Conservation (phyloP, 2,329 filamentous ascomycete genomes). For the Cladosporium sp. region DNA sequence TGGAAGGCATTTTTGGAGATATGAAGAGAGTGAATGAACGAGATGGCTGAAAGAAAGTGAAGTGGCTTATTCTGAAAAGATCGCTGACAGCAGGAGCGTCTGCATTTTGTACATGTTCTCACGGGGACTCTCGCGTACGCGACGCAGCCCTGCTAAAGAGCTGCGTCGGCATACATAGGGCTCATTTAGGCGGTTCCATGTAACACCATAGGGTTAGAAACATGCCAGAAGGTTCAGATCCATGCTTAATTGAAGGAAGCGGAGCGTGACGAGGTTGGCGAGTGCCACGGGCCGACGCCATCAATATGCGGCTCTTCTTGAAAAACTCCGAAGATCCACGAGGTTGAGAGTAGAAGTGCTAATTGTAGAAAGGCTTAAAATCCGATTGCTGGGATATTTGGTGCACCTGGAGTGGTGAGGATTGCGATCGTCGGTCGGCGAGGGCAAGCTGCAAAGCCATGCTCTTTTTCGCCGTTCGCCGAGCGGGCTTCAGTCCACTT, state of each 20-base stretch:
- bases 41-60: background rate
- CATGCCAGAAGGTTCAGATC: background rate
- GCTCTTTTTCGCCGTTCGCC: background rate
- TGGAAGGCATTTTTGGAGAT: conserved; percentile 5
- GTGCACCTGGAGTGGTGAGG: background rate
- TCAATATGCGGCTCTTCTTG: background rate
- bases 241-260: conserved; percentile 4
- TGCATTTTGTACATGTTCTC: background rate
- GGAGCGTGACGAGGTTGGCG: background rate
- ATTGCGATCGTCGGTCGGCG: conserved; percentile 6
- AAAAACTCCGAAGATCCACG: background rate
- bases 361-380: background rate
- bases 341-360: background rate
- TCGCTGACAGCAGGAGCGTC: background rate
- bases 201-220: background rate
- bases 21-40: background rate
- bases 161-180: background rate
- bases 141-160: background rate
- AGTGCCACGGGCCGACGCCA: background rate
- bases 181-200: background rate
- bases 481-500: conserved; percentile 5
- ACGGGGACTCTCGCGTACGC: background rate
- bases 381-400: conserved; percentile 5
- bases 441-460: background rate
- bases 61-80: background rate